These are phyloP conservation scores for Salinomyces thailandicus DNA, from an alignment of 2,329 filamentous ascomycete species.

Conservation along the genomic window DNA sequence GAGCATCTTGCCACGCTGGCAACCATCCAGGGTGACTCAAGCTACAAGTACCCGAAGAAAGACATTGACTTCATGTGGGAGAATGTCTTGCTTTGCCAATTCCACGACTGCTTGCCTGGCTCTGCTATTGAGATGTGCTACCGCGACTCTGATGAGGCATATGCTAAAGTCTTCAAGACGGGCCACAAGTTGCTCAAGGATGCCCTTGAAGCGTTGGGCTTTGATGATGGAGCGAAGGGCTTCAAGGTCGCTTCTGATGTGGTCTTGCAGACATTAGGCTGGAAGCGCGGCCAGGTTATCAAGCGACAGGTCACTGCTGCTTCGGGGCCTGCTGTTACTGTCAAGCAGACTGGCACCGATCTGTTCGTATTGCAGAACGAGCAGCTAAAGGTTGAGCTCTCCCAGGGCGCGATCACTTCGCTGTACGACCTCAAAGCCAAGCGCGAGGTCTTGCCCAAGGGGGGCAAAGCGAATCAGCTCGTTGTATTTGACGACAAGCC, in stretches of 20 bases:
- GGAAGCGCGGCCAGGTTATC: constrained; percentile 50
- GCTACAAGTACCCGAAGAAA: constrained; percentile 83
- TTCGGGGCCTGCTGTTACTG: neutral
- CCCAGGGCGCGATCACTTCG: constrained; percentile 69
- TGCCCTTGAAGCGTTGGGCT: constrained; percentile 56
- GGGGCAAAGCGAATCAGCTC: constrained; percentile 73
- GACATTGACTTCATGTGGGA: constrained; percentile 98
- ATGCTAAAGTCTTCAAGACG: constrained; percentile 68
- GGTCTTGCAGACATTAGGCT: constrained; percentile 77
- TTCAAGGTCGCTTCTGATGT: constrained; percentile 40
- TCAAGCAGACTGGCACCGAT: constrained; percentile 10
- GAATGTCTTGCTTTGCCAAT: constrained; percentile 80
- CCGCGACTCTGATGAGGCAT: constrained; percentile 84
- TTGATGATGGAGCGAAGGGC: constrained; percentile 34
- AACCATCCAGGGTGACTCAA: constrained; percentile 53
- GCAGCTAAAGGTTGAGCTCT: constrained; percentile 61
- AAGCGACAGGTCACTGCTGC: neutral
- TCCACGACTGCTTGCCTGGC: constrained; percentile 93
- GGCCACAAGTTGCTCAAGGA: constrained; percentile 63
- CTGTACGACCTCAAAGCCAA: constrained; percentile 63
- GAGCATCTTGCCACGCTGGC: constrained; percentile 82
- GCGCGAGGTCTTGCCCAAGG: constrained; percentile 65
- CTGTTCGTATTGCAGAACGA: constrained; percentile 72
- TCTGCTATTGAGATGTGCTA: constrained; percentile 98
- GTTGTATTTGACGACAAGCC: constrained; percentile 97